phyloP scores from a whole-genome alignment of 371 early-diverging fungal species.

The Haplosporangium sp. region DNA sequence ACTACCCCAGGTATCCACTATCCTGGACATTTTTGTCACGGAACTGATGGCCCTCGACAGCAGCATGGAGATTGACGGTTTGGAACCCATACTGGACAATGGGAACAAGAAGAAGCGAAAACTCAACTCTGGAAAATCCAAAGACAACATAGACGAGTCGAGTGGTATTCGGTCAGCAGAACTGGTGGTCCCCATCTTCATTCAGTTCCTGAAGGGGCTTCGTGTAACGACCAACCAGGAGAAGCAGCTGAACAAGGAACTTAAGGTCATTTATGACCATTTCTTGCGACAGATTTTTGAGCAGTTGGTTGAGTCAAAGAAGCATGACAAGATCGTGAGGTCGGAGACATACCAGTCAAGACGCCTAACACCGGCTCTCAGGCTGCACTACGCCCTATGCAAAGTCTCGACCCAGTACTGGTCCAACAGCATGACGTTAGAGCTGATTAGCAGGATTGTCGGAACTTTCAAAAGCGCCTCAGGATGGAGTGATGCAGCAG shows the following conservation, averaged over 20 bases:
- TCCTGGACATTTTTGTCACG: conserved; percentile 57
- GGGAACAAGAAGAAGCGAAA: conserved; percentile 36
- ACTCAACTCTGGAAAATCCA: conserved; percentile 56
- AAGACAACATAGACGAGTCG: conserved; percentile 8
- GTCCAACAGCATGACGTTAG: conserved; percentile 18
- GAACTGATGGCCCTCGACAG: conserved; percentile 38
- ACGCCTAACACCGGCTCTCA: conserved; percentile 59
- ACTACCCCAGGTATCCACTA: conserved; percentile 57
- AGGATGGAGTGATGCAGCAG: conserved; percentile 30
- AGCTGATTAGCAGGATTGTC: conserved; percentile 10
- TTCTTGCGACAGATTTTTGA: conserved; percentile 38
- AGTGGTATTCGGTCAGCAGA: conserved; percentile 22
- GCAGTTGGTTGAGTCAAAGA: conserved; percentile 3
- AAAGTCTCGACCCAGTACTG: conserved; percentile 62
- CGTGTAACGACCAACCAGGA: conserved; percentile 60
- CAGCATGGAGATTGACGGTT: conserved; percentile 18
- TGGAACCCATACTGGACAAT: conserved; percentile 13
- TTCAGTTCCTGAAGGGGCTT: conserved; percentile 59
- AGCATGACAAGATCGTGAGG: conserved; percentile 1
- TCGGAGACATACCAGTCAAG: conserved; percentile 24
- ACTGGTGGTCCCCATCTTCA: conserved; percentile 52
- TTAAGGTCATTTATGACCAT: conserved; percentile 27
- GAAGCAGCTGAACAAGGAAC: conserved; percentile 41
- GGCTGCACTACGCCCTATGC: conserved; percentile 61
- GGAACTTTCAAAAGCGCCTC: conserved; percentile 18